Conservation (phyloP, 208 protist species). For the Leishmania turanica region DNA sequence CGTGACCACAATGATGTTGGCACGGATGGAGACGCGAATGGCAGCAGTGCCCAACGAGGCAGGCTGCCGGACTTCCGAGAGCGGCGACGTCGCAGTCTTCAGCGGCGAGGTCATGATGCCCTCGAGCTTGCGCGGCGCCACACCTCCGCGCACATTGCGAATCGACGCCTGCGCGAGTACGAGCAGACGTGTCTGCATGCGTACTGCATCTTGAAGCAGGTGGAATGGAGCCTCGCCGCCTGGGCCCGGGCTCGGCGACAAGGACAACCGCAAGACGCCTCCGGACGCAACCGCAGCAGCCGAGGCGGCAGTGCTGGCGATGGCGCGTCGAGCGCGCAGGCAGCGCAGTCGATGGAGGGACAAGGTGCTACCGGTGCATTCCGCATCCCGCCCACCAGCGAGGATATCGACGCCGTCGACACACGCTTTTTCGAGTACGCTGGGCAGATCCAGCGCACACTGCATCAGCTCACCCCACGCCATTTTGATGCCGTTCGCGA, state of each 20-base stretch:
- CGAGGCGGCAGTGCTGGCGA: background rate
- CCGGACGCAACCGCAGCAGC: background rate
- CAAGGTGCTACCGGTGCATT: background rate
- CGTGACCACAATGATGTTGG: background rate
- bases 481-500: conserved; percentile 30
- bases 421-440: conserved; percentile 34
- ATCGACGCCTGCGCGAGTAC: conserved; percentile 9
- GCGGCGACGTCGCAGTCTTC: background rate
- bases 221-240: conserved; percentile 1
- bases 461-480: conserved; percentile 29
- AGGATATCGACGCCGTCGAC: conserved; percentile 28
- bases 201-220: conserved; percentile 15
- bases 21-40: background rate
- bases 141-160: background rate
- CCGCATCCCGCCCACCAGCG: background rate
- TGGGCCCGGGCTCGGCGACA: conserved; percentile 16
- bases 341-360: background rate
- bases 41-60: background rate
- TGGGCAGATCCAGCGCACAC: conserved; percentile 35
- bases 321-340: background rate
- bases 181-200: conserved; percentile 11
- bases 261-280: background rate
- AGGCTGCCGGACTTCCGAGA: background rate
- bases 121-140: conserved; percentile 9
- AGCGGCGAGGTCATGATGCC: background rate